Evolutionary conservation across 495 filamentous ascomycete genomes (phyloP).

Genomic region (Podospora australis): DNA sequence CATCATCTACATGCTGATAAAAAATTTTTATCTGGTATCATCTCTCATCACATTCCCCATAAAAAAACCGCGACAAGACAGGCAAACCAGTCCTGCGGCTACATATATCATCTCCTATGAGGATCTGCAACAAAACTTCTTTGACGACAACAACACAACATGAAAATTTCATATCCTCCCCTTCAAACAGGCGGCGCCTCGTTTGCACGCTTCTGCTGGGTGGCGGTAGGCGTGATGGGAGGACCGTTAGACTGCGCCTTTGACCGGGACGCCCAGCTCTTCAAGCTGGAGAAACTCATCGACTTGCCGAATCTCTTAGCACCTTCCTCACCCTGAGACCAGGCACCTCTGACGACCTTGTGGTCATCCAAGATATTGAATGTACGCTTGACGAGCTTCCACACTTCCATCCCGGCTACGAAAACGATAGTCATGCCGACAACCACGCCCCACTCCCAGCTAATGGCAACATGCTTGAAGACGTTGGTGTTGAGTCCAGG

Average conservation of each 20-base stretch:
- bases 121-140: no score
- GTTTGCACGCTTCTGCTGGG: slow-evolving; percentile 3
- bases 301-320: slow-evolving; percentile 29
- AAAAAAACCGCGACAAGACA: slow-evolving; percentile 6
- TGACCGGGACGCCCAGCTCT: slow-evolving; percentile 34
- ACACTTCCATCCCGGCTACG: slow-evolving; percentile 56
- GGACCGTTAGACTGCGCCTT: slow-evolving; percentile 14
- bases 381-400: slow-evolving; percentile 58
- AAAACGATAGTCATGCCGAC: slow-evolving; percentile 55
- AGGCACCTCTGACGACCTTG: slow-evolving; percentile 32
- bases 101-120: no score
- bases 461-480: slow-evolving; percentile 69
- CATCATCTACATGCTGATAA: neutral
- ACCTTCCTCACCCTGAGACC: slow-evolving; percentile 38
- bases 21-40: neutral
- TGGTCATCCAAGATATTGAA: slow-evolving; percentile 39
- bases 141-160: no score
- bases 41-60: neutral
- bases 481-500: slow-evolving; percentile 60
- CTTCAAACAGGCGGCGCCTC: slow-evolving; percentile 4
- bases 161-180: no score
- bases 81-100: no score
- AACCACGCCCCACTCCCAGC: slow-evolving; percentile 66
- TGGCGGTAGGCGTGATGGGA: slow-evolving; percentile 13
- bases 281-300: slow-evolving; percentile 37